Conservation (phyloP, 2,329 filamentous ascomycete genomes). For the Cladorrhinum sp. region DNA sequence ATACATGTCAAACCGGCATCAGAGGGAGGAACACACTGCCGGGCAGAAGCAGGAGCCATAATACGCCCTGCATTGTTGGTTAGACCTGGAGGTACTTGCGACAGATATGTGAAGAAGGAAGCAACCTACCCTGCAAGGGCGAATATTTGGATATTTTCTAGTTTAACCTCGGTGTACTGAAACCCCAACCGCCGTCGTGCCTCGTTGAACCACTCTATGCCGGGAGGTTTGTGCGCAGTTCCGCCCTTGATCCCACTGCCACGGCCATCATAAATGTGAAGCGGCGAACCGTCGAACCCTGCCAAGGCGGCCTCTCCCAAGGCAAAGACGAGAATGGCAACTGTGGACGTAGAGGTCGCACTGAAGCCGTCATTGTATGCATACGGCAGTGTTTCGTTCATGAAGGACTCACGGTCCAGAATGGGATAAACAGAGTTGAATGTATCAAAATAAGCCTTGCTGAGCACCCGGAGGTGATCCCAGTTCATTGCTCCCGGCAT, state of each 20-base stretch:
- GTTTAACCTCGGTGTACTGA: constrained; percentile 49
- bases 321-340: constrained; percentile 56
- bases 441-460: constrained; percentile 56
- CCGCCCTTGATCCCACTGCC: constrained; percentile 54
- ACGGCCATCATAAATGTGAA: constrained; percentile 42
- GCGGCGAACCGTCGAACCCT: constrained; percentile 44
- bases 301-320: constrained; percentile 57
- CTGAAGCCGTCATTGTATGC: constrained; percentile 49
- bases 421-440: constrained; percentile 59
- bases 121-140: constrained; percentile 50
- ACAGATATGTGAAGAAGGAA: neutral
- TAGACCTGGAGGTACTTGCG: neutral
- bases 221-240: constrained; percentile 48
- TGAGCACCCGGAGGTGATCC: constrained; percentile 49
- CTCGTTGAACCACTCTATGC: constrained; percentile 59
- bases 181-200: constrained; percentile 59
- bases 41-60: constrained; percentile 51
- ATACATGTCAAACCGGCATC: neutral
- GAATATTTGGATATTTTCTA: constrained; percentile 59
- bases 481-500: constrained; percentile 26
- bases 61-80: constrained; percentile 42
- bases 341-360: constrained; percentile 47
- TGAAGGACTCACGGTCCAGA: constrained; percentile 55
- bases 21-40: constrained; percentile 38
- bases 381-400: constrained; percentile 43